Base-by-base conservation (phyloP, 2,329 filamentous ascomycete genomes). In the Pseudocercospora crystallina region DNA sequence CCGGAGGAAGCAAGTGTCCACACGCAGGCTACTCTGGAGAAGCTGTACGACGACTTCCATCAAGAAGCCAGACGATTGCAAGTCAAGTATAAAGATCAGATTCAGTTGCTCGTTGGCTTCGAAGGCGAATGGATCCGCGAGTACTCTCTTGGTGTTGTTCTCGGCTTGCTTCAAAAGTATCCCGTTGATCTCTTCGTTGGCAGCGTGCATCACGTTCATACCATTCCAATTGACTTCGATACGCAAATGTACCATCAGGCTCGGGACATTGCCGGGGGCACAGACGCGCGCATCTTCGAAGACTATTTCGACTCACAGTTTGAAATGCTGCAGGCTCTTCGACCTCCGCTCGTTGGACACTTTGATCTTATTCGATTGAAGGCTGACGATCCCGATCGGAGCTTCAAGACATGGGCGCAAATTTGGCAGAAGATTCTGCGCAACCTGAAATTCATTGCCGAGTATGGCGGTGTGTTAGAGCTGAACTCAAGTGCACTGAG, bases 101-200 rank as follows among this genome's bases (percentile, higher is more conserved):
- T 99, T 61, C 77, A 85, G 48, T 78, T 99, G 58, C 79, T 96
- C 37, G 84, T 99, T 66, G 94, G 89, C 39, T 96, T 97, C 68
- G 94, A 99, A 71, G 82, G 83, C 47, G 94, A 99, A 69, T 99
- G 89, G 84, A 94, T 96, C 68, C 85, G 91, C 5, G 79, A 85
- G 0, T 78, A 76, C 3, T 82, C 80, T 3, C 82, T 84, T 61
- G 71, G 69, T 0, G 73, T 86, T 40, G 84, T 95, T 51, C 65
- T 73, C 31, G 61, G 69, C 9, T 79, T 89, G 2, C 73, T 85
- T 15, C 66, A 76, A 5, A 77, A 81, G 55, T 80, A 89, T 34
- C 71, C 73, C 8, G 80, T 95, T 54, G 92, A 97, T 72, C 89
- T 95, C 72, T 96, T 96, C 74, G 80, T 99, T 65, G 94, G 94